phyloP scores from a whole-genome alignment of 1,284 basidiomycete genomes.

The Phlebopus sp. region DNA sequence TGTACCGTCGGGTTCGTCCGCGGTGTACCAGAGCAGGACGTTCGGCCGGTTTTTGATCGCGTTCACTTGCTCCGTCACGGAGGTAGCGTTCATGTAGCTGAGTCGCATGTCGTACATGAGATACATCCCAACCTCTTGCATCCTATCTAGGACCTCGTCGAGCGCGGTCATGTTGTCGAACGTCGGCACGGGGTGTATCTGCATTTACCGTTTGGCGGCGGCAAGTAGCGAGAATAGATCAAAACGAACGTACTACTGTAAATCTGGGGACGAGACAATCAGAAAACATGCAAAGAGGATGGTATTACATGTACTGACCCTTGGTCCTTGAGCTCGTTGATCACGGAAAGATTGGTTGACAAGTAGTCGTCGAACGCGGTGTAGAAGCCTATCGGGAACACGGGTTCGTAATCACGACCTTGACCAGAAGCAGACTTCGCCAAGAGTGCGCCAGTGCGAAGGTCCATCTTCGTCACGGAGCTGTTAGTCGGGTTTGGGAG shows the following conservation, averaged over 20 bases:
- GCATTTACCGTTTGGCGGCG: conserved; percentile 60
- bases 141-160: conserved; percentile 57
- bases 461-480: too few relatives aligned
- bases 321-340: conserved; percentile 56
- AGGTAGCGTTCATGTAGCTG: conserved; percentile 61
- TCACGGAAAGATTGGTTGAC: too few relatives aligned
- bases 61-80: conserved; percentile 65
- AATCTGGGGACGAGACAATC: conserved; percentile 22
- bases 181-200: conserved; percentile 51
- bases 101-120: conserved; percentile 76
- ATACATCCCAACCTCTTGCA: conserved; percentile 70
- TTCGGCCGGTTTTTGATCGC: conserved; percentile 62
- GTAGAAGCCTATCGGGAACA: conserved; percentile 75
- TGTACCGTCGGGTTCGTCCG: conserved; percentile 71
- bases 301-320: conserved; percentile 57
- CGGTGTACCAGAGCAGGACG: conserved; percentile 75
- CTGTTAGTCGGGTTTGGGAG: too few relatives aligned
- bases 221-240: neutral
- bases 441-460: too few relatives aligned
- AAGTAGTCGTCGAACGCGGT: conserved; percentile 57
- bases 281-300: too few relatives aligned
- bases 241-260: conserved; percentile 20
- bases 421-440: conserved; percentile 47
- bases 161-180: conserved; percentile 46
- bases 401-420: conserved; percentile 50